Evolutionary conservation across 2,329 filamentous ascomycete species (phyloP).

Genomic region (Nothophoma quercina): DNA sequence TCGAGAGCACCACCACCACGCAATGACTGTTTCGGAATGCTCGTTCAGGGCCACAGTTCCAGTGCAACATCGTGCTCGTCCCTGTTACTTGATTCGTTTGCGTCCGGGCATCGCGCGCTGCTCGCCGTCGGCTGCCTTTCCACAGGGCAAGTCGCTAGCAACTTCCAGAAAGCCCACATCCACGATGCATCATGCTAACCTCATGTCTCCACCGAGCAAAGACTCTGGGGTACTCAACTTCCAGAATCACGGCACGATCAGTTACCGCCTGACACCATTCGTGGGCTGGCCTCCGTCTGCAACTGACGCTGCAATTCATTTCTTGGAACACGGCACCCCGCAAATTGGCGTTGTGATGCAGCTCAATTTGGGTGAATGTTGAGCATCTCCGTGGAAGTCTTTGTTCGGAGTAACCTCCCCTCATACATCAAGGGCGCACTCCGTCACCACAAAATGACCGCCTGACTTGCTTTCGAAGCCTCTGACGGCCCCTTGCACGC

Average conservation of each 20-base stretch:
- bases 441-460: constrained; percentile 13
- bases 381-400: constrained; percentile 44
- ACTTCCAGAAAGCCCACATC: constrained; percentile 12
- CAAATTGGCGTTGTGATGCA: constrained; percentile 33
- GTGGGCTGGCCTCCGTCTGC: constrained; percentile 9
- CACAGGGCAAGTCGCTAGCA: too few relatives aligned
- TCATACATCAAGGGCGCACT: constrained; percentile 18
- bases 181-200: constrained; percentile 24
- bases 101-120: constrained; percentile 3
- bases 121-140: constrained; percentile 28
- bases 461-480: constrained; percentile 16
- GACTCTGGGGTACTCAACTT: constrained; percentile 27
- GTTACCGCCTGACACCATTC: constrained; percentile 23
- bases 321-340: constrained; percentile 28
- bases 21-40: constrained; percentile 8
- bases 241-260: constrained; percentile 24
- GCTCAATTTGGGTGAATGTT: constrained; percentile 23
- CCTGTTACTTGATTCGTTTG: constrained; percentile 4
- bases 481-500: constrained; percentile 1
- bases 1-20: constrained; percentile 1
- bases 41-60: constrained; percentile 2
- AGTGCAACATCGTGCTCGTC: background rate
- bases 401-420: constrained; percentile 10
- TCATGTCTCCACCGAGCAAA: constrained; percentile 24
- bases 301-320: background rate